Evolutionary conservation across 2,329 filamentous ascomycete genomes (phyloP), one percentile per base, ranked within the genome.

Genomic region (Hypoxylon sp.): DNA sequence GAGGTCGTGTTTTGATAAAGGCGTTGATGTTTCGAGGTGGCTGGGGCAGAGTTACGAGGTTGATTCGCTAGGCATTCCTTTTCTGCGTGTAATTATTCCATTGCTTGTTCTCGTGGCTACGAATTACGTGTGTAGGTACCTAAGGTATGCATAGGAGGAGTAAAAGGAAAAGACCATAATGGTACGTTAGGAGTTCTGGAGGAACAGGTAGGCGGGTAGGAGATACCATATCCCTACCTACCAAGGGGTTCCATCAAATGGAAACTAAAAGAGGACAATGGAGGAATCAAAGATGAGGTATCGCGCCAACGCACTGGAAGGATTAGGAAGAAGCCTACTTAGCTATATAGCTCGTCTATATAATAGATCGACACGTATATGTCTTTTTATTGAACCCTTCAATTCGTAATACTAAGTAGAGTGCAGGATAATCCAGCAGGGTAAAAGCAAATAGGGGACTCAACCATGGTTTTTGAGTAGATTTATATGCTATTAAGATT

Each of bases 401-500:
- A 7, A 5, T 11, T 19, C 25, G 28, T 50, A 34, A 11, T 34
- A 32, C 7, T n/a, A n/a, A n/a, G 30, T 51, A 7, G n/a, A 19
- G 3, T 19, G 32, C 5, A 5, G 14, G 11, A 23, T n/a, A 14
- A 10, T 17, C 28, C 6, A 43, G n/a, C 6, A 43, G n/a, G 25
- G 36, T 30, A 13, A 53, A 32, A 19, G 5, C 13, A 4, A 38
- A n/a, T 17, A 46, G 1, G 14, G 5, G 10, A 13, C 19, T 49
- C 5, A 3, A 21, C 2, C 7, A 13, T 38, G 10, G 6, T 10
- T 21, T 6, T 32, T 7, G 5, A n/a, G 45, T 58, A 30, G 5
- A 28, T 14, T 58, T 56, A 52, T 38, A 48, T 53, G 28, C 9
- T n/a, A 65, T 62, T 65, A 67, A 51, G 21, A 63, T 61, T 58